phyloP scores from a whole-genome alignment of 2,329 filamentous ascomycete genomes.

The Cryoendolithus antarcticus region DNA sequence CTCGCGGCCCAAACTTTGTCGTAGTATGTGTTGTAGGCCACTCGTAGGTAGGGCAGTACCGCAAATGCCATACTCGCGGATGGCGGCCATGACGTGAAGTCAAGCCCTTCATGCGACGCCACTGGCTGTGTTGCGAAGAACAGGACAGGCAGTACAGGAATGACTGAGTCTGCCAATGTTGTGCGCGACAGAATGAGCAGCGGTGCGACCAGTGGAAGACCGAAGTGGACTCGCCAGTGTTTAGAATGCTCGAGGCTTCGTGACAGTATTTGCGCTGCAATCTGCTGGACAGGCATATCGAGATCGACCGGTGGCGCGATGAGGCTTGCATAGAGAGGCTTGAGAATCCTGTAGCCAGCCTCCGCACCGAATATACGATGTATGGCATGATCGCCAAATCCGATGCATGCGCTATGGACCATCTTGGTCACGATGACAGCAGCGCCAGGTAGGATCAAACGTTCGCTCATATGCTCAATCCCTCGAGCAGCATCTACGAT shows the following conservation, averaged over 20 bases:
- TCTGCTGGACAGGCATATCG: constrained; percentile 11
- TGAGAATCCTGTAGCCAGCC: constrained; percentile 45
- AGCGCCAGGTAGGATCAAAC: constrained; percentile 52
- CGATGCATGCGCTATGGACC: constrained; percentile 21
- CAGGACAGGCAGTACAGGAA: constrained; percentile 50
- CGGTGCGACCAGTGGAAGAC: constrained; percentile 55
- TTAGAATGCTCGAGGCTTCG: constrained; percentile 14
- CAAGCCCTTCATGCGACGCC: constrained; percentile 29
- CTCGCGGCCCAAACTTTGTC: constrained; percentile 45
- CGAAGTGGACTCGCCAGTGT: constrained; percentile 42
- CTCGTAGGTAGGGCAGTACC: constrained; percentile 51
- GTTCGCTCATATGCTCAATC: constrained; percentile 45
- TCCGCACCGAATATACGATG: constrained; percentile 52
- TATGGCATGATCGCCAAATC: constrained; percentile 45
- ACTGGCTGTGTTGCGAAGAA: constrained; percentile 45
- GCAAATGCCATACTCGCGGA: constrained; percentile 54
- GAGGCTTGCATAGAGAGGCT: constrained; percentile 20
- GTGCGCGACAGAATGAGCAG: constrained; percentile 55
- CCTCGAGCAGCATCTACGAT: constrained; percentile 55
- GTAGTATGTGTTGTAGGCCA: constrained; percentile 51
- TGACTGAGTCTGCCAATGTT: constrained; percentile 47
- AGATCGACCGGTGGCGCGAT: constrained; percentile 12
- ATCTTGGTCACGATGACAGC: constrained; percentile 35
- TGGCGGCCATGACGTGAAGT: constrained; percentile 52
- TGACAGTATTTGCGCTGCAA: constrained; percentile 15